Percentiles rank a stretch among this genome's conserved stretches.
Evolutionary conservation across 1,284 basidiomycete species (phyloP).

Genomic region (Melanopsichium pennsylvanicum): DNA sequence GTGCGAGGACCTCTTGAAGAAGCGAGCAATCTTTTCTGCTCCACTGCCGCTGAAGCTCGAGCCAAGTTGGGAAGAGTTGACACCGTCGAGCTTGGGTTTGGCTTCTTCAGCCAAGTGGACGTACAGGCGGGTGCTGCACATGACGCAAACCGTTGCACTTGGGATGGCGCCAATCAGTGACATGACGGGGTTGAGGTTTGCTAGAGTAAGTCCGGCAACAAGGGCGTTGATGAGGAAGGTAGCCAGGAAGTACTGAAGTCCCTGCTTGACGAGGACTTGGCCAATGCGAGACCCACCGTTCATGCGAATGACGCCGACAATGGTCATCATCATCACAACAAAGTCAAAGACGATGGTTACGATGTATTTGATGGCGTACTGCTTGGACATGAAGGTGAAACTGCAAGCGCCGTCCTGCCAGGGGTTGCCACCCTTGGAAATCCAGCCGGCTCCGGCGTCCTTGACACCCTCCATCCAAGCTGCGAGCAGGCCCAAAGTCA

Average conservation of each 20-base stretch:
- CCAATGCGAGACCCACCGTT: slow-evolving; percentile 46
- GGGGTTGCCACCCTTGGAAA: slow-evolving; percentile 15
- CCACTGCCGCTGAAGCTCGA: slow-evolving; percentile 8
- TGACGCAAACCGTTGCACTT: slow-evolving; percentile 37
- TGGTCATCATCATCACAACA: slow-evolving; percentile 43
- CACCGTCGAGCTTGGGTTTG: slow-evolving; percentile 26
- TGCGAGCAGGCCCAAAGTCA: slow-evolving; percentile 38
- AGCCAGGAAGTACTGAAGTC: slow-evolving; percentile 50
- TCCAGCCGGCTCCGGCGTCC: slow-evolving; percentile 34
- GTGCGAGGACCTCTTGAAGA: slow-evolving; percentile 20
- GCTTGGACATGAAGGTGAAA: slow-evolving; percentile 15
- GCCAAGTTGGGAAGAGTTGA: slow-evolving; percentile 17
- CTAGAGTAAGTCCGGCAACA: slow-evolving; percentile 39
- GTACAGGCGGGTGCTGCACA: slow-evolving; percentile 50
- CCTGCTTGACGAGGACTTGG: slow-evolving; percentile 44
- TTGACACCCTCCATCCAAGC: slow-evolving; percentile 51
- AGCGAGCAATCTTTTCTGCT: slow-evolving; percentile 24
- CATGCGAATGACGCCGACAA: slow-evolving; percentile 50
- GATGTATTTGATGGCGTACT: slow-evolving; percentile 46
- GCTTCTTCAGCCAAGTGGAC: slow-evolving; percentile 44
- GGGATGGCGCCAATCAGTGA: slow-evolving; percentile 50
- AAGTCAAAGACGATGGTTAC: slow-evolving; percentile 44
- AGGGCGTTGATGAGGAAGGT: slow-evolving; percentile 46
- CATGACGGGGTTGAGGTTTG: slow-evolving; percentile 51
- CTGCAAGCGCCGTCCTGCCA: slow-evolving; percentile 46